Evolutionary conservation across 768 basidiomycete genomes (phyloP), one percentile per base, ranked within the genome.

Genomic region (Cystobasidium tubakii): DNA sequence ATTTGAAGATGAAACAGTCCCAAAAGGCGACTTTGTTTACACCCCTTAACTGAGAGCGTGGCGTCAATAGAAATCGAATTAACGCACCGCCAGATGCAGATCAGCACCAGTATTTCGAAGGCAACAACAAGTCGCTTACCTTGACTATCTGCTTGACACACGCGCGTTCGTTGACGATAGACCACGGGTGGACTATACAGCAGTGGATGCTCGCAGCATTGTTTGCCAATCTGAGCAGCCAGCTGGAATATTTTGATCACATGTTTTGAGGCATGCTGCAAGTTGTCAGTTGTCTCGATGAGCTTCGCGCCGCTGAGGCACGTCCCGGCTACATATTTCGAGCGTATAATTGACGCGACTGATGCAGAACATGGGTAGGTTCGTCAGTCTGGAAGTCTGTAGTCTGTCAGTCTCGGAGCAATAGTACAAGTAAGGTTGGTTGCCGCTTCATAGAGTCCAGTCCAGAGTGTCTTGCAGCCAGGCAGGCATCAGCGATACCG

Each of bases 171-270:
- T 50, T 21, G 21, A 50, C n/a, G 46, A n/a, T 19, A 50, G 46
- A n/a, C 9, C 46, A 50, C 21, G 10, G 21, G 46, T 3, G 21
- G n/a, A 42, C 42, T 7, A 7, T 42, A 42, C 42, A 42, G 17
- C n/a, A n/a, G n/a, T n/a, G 42, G 17, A 42, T 17, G 42, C 42
- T 42, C 9, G 7, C 39, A 39, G 39, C 39, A 15, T 39, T 50
- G 46, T 50, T 50, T 50, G 46, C 46, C 46, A 50, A 50, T 50
- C 46, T 50, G 12, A 12, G 17, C 53, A 34, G 33, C 33, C 57
- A 60, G 57, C 33, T 29, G 4, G 57, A 34, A 60, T 60, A 60
- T 60, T 60, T 60, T 60, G 57, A 60, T 60, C 57, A 60, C 57
- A 60, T 60, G 57, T 60, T 60, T 60, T 60, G 57, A 60, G 57